These are phyloP conservation scores for Trametes punicea DNA, from an alignment of 768 basidiomycete genomes.

Conservation along the genomic window DNA sequence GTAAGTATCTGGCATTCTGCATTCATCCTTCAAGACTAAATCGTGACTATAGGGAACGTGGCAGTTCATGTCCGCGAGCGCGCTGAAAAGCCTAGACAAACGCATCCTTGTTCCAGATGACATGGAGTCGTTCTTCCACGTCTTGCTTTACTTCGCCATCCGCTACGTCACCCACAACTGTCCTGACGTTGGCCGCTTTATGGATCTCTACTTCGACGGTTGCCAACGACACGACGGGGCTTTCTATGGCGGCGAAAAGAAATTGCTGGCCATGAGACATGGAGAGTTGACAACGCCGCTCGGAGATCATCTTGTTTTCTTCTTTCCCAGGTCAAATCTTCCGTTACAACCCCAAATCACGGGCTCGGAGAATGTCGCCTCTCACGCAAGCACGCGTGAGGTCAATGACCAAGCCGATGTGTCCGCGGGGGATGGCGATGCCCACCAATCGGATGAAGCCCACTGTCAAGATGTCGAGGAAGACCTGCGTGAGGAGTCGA, in stretches of 20 bases:
- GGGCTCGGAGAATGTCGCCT: too few relatives aligned
- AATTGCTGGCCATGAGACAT: neutral
- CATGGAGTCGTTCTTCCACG: slow-evolving; percentile 12
- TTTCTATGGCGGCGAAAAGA: neutral
- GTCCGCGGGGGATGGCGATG: too few relatives aligned
- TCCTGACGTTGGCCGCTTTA: slow-evolving; percentile 5
- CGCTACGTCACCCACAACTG: slow-evolving; percentile 14
- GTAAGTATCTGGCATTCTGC: neutral
- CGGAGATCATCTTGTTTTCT: neutral
- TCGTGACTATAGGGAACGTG: neutral
- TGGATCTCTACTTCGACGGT: slow-evolving; percentile 8
- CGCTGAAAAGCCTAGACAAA: neutral
- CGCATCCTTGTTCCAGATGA: neutral
- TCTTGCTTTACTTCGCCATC: slow-evolving; percentile 5
- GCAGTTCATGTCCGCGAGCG: slow-evolving; percentile 6
- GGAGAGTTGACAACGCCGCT: too few relatives aligned
- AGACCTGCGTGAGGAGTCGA: too few relatives aligned
- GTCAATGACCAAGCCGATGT: too few relatives aligned
- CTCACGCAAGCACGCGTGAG: too few relatives aligned
- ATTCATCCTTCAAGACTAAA: neutral
- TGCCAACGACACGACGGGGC: neutral
- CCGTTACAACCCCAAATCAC: too few relatives aligned
- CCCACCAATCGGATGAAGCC: too few relatives aligned
- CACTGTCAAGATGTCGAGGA: too few relatives aligned
- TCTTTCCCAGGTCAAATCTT: neutral